Conservation (phyloP, 495 filamentous ascomycete species). For the Penicillium steckii region DNA sequence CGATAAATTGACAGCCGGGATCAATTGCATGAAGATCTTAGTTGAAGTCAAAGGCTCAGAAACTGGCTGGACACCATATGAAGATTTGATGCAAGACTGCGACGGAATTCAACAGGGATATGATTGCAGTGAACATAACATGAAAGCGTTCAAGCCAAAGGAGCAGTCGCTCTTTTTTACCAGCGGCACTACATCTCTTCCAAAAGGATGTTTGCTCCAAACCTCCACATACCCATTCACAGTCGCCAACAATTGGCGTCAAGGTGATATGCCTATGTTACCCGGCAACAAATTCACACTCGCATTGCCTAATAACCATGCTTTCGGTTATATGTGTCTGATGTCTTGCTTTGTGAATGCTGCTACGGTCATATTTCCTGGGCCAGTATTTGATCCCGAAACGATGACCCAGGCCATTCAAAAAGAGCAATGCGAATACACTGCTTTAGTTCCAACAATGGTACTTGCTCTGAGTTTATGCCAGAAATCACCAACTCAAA, state of each 20-base stretch:
- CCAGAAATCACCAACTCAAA: constrained; percentile 7
- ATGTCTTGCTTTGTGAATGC: not conserved
- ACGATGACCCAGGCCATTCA: constrained; percentile 21
- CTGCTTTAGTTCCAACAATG: constrained; percentile 37
- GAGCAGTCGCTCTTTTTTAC: constrained; percentile 35
- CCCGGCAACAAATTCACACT: constrained; percentile 26
- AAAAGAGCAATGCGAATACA: constrained; percentile 26
- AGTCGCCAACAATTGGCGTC: not conserved
- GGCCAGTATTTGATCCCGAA: not conserved
- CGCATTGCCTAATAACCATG: constrained; percentile 25
- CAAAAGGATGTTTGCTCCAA: constrained; percentile 37
- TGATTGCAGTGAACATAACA: not conserved
- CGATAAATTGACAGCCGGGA: constrained; percentile 5
- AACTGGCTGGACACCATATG: constrained; percentile 11
- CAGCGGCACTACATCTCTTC: constrained; percentile 38
- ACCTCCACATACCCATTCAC: not conserved
- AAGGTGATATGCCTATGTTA: constrained; percentile 1
- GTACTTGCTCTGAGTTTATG: constrained; percentile 19
- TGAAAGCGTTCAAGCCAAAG: not conserved
- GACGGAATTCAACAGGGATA: not conserved
- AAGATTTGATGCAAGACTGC: constrained; percentile 6
- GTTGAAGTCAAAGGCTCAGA: constrained; percentile 6
- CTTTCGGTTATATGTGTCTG: not conserved
- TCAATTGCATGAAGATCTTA: constrained; percentile 8
- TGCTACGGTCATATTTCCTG: not conserved